Conservation (phyloP, 768 basidiomycete genomes). For the Gloeophyllum trabeum region DNA sequence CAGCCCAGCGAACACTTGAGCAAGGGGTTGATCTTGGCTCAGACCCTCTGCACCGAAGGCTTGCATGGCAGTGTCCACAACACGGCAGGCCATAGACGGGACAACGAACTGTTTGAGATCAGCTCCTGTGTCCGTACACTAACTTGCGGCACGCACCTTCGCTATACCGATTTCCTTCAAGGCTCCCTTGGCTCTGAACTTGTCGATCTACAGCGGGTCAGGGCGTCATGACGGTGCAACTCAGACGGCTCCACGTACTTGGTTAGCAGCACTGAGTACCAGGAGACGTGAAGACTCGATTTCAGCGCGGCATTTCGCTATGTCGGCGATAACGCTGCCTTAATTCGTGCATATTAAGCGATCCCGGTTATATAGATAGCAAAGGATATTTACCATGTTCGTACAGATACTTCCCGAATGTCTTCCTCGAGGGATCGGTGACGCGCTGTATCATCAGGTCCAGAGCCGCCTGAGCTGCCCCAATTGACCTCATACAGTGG, state of each 20-base stretch:
- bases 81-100: slow-evolving; percentile 77
- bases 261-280: slow-evolving; percentile 85
- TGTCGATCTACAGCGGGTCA: slow-evolving; percentile 78
- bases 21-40: slow-evolving; percentile 80
- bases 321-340: slow-evolving; percentile 86
- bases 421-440: slow-evolving; percentile 85
- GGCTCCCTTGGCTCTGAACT: slow-evolving; percentile 84
- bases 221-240: background rate
- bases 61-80: slow-evolving; percentile 95
- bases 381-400: slow-evolving; percentile 61
- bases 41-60: slow-evolving; percentile 94
- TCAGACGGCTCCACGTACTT: slow-evolving; percentile 27
- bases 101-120: slow-evolving; percentile 68
- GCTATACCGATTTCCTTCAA: slow-evolving; percentile 97
- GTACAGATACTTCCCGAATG: slow-evolving; percentile 86
- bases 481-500: slow-evolving; percentile 97
- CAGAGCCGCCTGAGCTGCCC: slow-evolving; percentile 73
- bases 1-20: slow-evolving; percentile 63
- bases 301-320: slow-evolving; percentile 87
- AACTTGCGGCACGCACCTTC: slow-evolving; percentile 71
- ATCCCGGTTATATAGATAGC: background rate
- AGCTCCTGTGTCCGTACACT: background rate
- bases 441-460: slow-evolving; percentile 85
- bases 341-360: background rate
- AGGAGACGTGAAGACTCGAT: slow-evolving; percentile 83